A percentile compares a stretch with the other conserved stretches of the same genome.
Evolutionary conservation across 2,329 filamentous ascomycete genomes (phyloP).

Genomic region (Gnomoniopsis sp.): DNA sequence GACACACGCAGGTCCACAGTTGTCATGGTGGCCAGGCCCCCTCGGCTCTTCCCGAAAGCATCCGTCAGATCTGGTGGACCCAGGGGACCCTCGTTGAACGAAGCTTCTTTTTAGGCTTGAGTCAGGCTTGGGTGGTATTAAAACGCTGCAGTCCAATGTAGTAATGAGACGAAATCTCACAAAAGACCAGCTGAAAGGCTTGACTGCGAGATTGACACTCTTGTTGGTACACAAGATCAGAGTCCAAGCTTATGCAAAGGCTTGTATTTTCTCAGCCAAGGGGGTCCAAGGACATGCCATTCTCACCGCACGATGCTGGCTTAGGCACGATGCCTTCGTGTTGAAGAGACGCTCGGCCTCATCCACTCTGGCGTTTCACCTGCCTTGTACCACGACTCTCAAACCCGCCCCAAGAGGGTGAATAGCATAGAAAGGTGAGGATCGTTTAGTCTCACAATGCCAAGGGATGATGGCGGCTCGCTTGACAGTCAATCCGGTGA

Average conservation of each 20-base stretch:
- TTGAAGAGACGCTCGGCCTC: not conserved
- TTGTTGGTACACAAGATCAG: not conserved
- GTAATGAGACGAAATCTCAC: not conserved
- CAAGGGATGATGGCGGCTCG: not conserved
- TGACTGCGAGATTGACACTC: not conserved
- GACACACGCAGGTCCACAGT: not conserved
- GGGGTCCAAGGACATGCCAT: not conserved
- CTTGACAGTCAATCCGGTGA: not conserved
- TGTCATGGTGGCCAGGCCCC: not conserved
- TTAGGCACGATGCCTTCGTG: not conserved
- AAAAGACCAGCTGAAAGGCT: not conserved
- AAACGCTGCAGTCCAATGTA: too few species aligned
- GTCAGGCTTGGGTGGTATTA: too few species aligned
- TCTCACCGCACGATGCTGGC: not conserved
- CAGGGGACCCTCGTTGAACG: not conserved
- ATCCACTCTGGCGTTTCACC: not conserved
- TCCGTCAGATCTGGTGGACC: not conserved
- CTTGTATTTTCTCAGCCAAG: not conserved
- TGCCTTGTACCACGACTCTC: not conserved
- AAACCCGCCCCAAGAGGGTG: not conserved
- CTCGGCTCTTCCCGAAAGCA: not conserved
- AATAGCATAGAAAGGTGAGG: not conserved
- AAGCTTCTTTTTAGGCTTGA: too few species aligned
- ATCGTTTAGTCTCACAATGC: not conserved
- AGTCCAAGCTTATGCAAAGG: not conserved